These are phyloP conservation scores for Panellus pusillus DNA, from an alignment of 768 basidiomycete species.

Conservation along the genomic window DNA sequence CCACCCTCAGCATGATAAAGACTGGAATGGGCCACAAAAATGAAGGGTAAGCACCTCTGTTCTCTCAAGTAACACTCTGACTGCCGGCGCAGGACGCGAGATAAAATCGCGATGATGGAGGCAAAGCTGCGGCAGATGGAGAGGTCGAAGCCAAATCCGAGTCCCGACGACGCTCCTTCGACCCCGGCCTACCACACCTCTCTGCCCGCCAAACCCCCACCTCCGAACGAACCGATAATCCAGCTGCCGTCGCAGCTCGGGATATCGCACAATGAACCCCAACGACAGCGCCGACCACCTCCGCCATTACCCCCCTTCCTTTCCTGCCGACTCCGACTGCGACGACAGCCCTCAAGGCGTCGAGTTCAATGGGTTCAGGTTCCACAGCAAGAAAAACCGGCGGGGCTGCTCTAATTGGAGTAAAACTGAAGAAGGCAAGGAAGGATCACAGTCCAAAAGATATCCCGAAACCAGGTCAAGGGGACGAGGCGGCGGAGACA, in stretches of 20 bases:
- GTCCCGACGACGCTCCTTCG: constrained; percentile 10
- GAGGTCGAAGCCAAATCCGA: constrained; percentile 31
- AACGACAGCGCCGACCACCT: constrained; percentile 9
- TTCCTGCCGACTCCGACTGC: constrained; percentile 20
- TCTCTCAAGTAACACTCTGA: neutral
- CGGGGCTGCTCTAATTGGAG: constrained; percentile 35
- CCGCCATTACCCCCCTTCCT: constrained; percentile 13
- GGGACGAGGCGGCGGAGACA: neutral
- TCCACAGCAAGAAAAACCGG: constrained; percentile 7
- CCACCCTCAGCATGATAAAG: constrained; percentile 87
- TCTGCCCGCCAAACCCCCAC: constrained; percentile 45
- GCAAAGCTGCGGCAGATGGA: constrained; percentile 89
- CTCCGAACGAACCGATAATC: constrained; percentile 16
- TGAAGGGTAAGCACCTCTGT: constrained; percentile 42
- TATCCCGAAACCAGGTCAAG: neutral
- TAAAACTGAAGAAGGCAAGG: constrained; percentile 41
- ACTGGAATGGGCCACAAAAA: constrained; percentile 54
- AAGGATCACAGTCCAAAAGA: constrained; percentile 22
- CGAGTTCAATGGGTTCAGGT: neutral
- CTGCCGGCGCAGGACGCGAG: constrained; percentile 57
- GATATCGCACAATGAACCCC: constrained; percentile 8
- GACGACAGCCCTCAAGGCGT: constrained; percentile 1
- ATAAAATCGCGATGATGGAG: constrained; percentile 95
- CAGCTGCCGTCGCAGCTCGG: neutral
- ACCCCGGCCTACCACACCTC: constrained; percentile 33